Evolutionary conservation across 805 yeast genomes (phyloP).

Genomic region (Pachysolen tannophilus): DNA sequence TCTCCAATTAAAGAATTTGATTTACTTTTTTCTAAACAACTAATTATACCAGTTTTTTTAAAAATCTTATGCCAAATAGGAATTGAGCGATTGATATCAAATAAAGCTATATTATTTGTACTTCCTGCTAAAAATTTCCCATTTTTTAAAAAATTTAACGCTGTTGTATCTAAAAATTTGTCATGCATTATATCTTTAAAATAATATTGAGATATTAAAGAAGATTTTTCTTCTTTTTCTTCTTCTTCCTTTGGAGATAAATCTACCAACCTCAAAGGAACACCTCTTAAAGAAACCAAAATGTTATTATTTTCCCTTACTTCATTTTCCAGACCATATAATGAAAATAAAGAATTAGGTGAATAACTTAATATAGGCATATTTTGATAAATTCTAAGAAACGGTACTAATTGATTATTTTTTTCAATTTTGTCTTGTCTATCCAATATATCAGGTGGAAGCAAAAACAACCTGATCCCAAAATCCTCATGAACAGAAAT

Average conservation of each 20-base stretch:
- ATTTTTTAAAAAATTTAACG: slow-evolving; percentile 17
- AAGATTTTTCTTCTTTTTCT: too few relatives aligned
- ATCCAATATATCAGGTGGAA: slow-evolving; percentile 19
- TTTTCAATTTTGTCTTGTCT: neutral
- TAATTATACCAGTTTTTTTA: slow-evolving; percentile 13
- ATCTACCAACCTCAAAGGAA: slow-evolving; percentile 27
- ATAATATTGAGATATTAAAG: slow-evolving; percentile 18
- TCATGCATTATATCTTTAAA: slow-evolving; percentile 25
- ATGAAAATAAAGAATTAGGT: slow-evolving; percentile 26
- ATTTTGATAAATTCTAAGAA: slow-evolving; percentile 22
- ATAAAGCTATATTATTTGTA: slow-evolving; percentile 18
- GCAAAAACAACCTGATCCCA: slow-evolving; percentile 27
- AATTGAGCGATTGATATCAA: slow-evolving; percentile 19
- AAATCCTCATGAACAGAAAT: slow-evolving; percentile 27
- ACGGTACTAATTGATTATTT: slow-evolving; percentile 22
- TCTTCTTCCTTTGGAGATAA: slow-evolving; percentile 14
- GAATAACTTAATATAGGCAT: slow-evolving; percentile 23
- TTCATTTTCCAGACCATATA: slow-evolving; percentile 18
- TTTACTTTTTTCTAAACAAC: slow-evolving; percentile 10
- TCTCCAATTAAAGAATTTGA: slow-evolving; percentile 5
- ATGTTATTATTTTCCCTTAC: slow-evolving; percentile 13
- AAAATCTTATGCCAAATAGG: slow-evolving; percentile 11
- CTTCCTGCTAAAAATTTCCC: slow-evolving; percentile 24
- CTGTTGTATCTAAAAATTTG: slow-evolving; percentile 20
- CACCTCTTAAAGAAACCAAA: slow-evolving; percentile 21